Evolutionary conservation across 1,139 yeast species (phyloP), one percentile per base, ranked within the genome.

Genomic region (Diutina ranongensis): DNA sequence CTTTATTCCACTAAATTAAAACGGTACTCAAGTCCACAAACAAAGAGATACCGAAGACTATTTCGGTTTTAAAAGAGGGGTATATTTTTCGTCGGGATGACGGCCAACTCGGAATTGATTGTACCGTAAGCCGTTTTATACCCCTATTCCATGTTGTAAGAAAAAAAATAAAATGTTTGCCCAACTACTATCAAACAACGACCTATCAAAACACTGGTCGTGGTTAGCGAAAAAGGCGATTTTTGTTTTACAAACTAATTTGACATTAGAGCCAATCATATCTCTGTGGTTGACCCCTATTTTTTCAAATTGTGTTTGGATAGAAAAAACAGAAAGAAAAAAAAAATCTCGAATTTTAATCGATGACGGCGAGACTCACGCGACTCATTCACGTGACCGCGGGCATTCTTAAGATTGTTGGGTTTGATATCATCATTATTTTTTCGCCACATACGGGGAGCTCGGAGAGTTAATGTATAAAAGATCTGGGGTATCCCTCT

Each of bases 111-210:
- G n/a, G n/a, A n/a, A n/a, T n/a, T n/a, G n/a, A n/a, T n/a, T n/a
- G n/a, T n/a, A 25, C 28, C 28, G 28, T 7, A 7, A 10, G 10
- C 9, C 5, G 28, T 25, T 7, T 25, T 10, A 7, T 10, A 10
- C 28, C 28, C 28, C 28, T 25, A 25, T 25, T 25, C 10, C 10
- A 7, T 10, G 10, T 25, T 12, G 34, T 4, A 5, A 4, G 13
- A 31, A 12, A 8, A 12, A 4, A 12, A 4, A 22, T 5, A 21
- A 7, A 25, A 25, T 38, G 42, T 38, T n/a, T 15, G 42, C 42
- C 42, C 42, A 22, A 38, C 42, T 38, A 38, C 42, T 38, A 38
- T 38, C 42, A 38, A 38, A 38, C 42, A 16, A 38, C 42, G 42
- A 38, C 42, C 20, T 38, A 38, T 38, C 42, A 20, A 35, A n/a